Percentiles rank a stretch among this genome's conserved stretches.
Conservation (phyloP, 768 basidiomycete species). For the Boletales sp. region DNA sequence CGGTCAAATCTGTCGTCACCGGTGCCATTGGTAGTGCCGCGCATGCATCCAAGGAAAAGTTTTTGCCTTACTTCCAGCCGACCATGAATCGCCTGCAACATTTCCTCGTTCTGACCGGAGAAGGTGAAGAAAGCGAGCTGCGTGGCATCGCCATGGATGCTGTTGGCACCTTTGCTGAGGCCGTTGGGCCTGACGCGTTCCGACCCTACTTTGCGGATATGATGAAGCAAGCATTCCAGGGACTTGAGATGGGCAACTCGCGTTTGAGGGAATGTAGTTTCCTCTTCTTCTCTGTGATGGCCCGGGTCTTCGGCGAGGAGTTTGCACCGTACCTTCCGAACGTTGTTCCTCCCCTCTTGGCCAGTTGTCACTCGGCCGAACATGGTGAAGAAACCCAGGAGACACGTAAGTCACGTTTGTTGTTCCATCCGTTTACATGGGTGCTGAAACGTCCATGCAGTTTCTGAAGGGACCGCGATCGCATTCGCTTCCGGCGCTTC, state of each 20-base stretch:
- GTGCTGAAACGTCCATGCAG: slow-evolving; percentile 14
- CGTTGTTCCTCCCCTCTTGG: slow-evolving; percentile 82
- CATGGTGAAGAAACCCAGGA: slow-evolving; percentile 53
- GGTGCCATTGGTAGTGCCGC: slow-evolving; percentile 98
- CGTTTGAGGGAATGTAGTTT: slow-evolving; percentile 93
- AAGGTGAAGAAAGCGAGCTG: slow-evolving; percentile 91
- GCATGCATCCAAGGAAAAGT: slow-evolving; percentile 88
- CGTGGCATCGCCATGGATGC: slow-evolving; percentile 98
- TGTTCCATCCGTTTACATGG: not conserved
- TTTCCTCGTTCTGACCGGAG: slow-evolving; percentile 80
- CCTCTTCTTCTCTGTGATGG: slow-evolving; percentile 98
- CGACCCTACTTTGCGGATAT: slow-evolving; percentile 92
- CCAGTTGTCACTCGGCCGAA: slow-evolving; percentile 81
- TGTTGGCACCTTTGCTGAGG: slow-evolving; percentile 97
- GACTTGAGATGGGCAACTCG: slow-evolving; percentile 80
- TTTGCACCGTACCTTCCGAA: slow-evolving; percentile 83
- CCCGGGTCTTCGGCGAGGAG: slow-evolving; percentile 92
- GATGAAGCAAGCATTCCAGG: slow-evolving; percentile 94
- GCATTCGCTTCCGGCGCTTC: slow-evolving; percentile 74
- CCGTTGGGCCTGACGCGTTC: slow-evolving; percentile 92
- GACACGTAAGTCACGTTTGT: slow-evolving; percentile 37
- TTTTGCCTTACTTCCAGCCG: slow-evolving; percentile 90
- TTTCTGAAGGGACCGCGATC: slow-evolving; percentile 51
- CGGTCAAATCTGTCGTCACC: slow-evolving; percentile 91
- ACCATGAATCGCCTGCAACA: slow-evolving; percentile 86